A percentile compares a stretch with the other conserved stretches of the same genome.
phyloP scores from a whole-genome alignment of 106 monocot species.

The Xerophyta viscosa region DNA sequence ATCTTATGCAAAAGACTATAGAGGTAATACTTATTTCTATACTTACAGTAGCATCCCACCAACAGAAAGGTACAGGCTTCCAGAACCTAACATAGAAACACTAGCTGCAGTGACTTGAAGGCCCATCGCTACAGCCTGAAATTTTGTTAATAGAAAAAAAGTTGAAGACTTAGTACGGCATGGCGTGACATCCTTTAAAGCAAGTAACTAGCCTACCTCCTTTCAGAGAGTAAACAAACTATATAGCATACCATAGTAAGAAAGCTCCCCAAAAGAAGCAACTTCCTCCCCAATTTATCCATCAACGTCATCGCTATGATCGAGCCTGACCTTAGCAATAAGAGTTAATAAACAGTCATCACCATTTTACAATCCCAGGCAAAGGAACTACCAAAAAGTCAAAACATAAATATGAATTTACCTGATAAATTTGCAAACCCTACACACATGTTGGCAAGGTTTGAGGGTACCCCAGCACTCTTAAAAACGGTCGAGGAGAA shows the following conservation, averaged over 20 bases:
- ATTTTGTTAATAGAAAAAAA: neutral
- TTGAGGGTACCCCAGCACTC: conserved; percentile 73
- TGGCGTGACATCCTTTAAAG: no score
- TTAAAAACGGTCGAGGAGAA: conserved; percentile 90
- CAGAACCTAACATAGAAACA: conserved; percentile 18
- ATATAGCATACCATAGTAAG: conserved; percentile 96
- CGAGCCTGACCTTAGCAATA: conserved; percentile 52
- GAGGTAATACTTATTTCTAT: neutral
- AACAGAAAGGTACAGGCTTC: conserved; percentile 67
- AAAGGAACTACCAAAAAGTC: neutral
- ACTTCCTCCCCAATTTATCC: conserved; percentile 87
- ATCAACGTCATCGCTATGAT: conserved; percentile 83
- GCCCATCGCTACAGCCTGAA: conserved; percentile 73
- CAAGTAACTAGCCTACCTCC: no score
- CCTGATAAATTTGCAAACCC: conserved; percentile 85
- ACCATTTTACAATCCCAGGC: no score
- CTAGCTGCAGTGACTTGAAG: conserved; percentile 66
- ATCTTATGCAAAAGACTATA: no score
- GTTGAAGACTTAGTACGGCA: no score
- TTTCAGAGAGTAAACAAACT: no score
- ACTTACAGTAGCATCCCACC: conserved; percentile 92
- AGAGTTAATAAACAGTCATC: neutral
- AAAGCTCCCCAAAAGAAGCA: conserved; percentile 75
- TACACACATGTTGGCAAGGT: conserved; percentile 68
- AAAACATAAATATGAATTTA: conserved; percentile 16